Evolutionary conservation across 129 eudicot genomes (phyloP).

Genomic region (Pulicaria dysenterica): DNA sequence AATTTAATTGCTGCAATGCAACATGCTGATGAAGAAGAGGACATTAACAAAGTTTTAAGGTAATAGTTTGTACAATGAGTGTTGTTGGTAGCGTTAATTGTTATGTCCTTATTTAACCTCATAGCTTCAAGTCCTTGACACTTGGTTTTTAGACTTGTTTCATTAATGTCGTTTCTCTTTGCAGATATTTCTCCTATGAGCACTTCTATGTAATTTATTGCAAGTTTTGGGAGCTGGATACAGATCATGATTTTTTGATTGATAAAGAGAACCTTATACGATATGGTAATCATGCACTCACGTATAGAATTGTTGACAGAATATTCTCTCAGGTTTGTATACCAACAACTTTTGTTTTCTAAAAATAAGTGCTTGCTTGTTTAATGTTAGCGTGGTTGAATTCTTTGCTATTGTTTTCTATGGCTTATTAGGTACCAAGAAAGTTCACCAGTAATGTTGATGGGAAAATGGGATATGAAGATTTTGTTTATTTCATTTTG

Average conservation of each 20-base stretch:
- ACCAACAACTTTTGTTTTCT: not conserved
- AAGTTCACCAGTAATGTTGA: constrained; percentile 32
- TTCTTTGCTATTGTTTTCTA: not conserved
- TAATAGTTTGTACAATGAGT: constrained; percentile 15
- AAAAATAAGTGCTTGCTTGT: not conserved
- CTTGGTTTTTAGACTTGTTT: not conserved
- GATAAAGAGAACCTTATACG: constrained; percentile 37
- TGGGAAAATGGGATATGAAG: constrained; percentile 38
- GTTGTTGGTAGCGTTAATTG: too few species aligned
- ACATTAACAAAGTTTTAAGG: constrained; percentile 90
- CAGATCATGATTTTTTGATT: constrained; percentile 34
- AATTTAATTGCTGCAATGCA: constrained; percentile 89
- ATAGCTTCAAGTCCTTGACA: too few species aligned
- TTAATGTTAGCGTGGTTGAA: not conserved
- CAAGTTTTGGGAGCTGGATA: constrained; percentile 40
- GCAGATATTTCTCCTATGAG: constrained; percentile 37
- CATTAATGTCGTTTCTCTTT: not conserved
- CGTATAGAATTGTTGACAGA: constrained; percentile 34
- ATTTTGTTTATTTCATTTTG: constrained; percentile 36
- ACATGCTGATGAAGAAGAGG: constrained; percentile 98
- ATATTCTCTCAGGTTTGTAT: constrained; percentile 36
- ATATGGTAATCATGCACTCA: constrained; percentile 35
- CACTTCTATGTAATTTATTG: constrained; percentile 36
- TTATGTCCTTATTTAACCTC: too few species aligned
- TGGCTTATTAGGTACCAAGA: constrained; percentile 26